A percentile compares a stretch with the other conserved stretches of the same genome.
Evolutionary conservation across 1,284 basidiomycete genomes (phyloP).

Genomic region (Amylostereum areolatum): DNA sequence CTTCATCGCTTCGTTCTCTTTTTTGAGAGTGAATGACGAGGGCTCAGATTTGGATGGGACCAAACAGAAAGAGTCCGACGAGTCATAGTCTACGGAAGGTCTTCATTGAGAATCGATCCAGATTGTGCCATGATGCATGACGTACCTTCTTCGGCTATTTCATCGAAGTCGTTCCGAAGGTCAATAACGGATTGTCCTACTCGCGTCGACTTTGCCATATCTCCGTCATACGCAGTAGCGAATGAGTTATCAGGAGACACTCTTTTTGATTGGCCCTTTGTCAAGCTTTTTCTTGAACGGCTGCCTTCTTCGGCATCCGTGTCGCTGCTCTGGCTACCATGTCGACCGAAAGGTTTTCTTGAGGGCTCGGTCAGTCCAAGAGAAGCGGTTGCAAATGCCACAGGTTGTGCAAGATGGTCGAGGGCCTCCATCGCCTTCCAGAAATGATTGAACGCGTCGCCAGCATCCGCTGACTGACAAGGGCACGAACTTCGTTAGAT

Average conservation of each 20-base stretch:
- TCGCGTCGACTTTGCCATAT: slow-evolving; percentile 8
- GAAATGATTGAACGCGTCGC: slow-evolving; percentile 79
- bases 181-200: slow-evolving; percentile 19
- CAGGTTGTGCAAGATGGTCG: slow-evolving; percentile 75
- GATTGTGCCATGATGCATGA: too few species aligned
- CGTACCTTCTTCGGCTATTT: slow-evolving; percentile 36
- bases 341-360: slow-evolving; percentile 28
- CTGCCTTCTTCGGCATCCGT: slow-evolving; percentile 54
- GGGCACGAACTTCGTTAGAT: background rate
- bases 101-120: too few species aligned
- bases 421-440: slow-evolving; percentile 81
- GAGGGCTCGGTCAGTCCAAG: slow-evolving; percentile 39
- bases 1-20: slow-evolving; percentile 60
- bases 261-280: slow-evolving; percentile 23
- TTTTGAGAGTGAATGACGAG: slow-evolving; percentile 43
- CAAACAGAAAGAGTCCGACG: slow-evolving; percentile 72
- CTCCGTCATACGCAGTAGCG: slow-evolving; percentile 17
- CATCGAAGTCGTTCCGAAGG: slow-evolving; percentile 30
- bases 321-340: slow-evolving; percentile 53
- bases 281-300: slow-evolving; percentile 14
- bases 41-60: slow-evolving; percentile 57
- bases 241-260: slow-evolving; percentile 23
- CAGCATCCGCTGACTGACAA: slow-evolving; percentile 55
- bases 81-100: slow-evolving; percentile 38
- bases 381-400: slow-evolving; percentile 79